Evolutionary conservation across 805 yeast species (phyloP).

Genomic region (Pichia nanzhaoensis): DNA sequence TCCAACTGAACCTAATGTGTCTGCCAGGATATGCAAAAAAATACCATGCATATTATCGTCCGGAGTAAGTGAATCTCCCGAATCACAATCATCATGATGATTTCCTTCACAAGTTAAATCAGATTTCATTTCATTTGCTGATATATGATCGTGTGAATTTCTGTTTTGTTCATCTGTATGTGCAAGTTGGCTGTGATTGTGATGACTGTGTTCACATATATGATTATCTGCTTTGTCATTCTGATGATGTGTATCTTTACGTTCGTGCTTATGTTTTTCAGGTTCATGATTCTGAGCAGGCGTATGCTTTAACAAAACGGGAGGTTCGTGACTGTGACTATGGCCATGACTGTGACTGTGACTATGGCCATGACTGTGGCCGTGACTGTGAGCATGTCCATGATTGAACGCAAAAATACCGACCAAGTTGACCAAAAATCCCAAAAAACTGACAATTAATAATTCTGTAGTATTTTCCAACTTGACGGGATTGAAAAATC

Average conservation of each 20-base stretch:
- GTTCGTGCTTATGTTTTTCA: not conserved
- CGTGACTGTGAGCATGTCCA: slow-evolving; percentile 33
- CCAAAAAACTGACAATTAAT: slow-evolving; percentile 75
- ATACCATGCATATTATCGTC: slow-evolving; percentile 88
- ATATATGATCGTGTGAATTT: no score
- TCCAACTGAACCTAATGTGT: slow-evolving; percentile 93
- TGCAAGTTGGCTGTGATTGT: not conserved
- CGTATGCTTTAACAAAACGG: no score
- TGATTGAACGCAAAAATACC: slow-evolving; percentile 90
- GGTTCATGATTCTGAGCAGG: not conserved
- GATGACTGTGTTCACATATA: not conserved
- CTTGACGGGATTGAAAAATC: slow-evolving; percentile 71
- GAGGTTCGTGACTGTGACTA: slow-evolving; percentile 2
- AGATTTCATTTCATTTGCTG: not conserved
- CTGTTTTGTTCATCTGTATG: no score
- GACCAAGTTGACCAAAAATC: slow-evolving; percentile 79
- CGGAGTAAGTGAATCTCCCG: slow-evolving; percentile 14
- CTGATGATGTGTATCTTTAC: not conserved
- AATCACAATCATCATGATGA: slow-evolving; percentile 11
- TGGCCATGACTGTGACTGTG: slow-evolving; percentile 16
- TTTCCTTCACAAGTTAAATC: slow-evolving; percentile 20
- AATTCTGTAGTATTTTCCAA: slow-evolving; percentile 78
- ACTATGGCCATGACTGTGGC: slow-evolving; percentile 25
- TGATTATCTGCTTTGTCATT: not conserved
- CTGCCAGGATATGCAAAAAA: slow-evolving; percentile 89